Evolutionary conservation across 768 basidiomycete genomes (phyloP).

Genomic region (Rhodosporidiobolus odoratus): DNA sequence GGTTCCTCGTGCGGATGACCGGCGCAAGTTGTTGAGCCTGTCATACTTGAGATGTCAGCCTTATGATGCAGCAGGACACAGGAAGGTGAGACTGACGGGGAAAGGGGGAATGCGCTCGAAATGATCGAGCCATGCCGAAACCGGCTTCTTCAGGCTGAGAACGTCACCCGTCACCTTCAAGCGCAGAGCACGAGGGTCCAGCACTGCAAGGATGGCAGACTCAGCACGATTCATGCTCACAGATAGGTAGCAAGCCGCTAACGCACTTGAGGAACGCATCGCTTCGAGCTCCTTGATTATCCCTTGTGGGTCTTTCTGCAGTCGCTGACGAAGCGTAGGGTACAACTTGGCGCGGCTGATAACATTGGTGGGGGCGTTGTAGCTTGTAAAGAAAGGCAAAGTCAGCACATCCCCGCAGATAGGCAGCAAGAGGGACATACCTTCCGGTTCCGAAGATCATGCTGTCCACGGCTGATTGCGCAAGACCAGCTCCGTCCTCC

Average conservation of each 20-base stretch:
- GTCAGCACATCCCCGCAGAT: too few relatives aligned
- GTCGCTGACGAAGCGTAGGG: conserved; percentile 62
- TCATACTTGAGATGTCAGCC: not conserved
- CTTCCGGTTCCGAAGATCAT: conserved; percentile 42
- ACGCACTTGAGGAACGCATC: conserved; percentile 59
- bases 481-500: conserved; percentile 73
- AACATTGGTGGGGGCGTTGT: conserved; percentile 49
- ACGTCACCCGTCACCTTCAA: conserved; percentile 85
- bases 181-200: conserved; percentile 70
- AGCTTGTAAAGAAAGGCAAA: not conserved
- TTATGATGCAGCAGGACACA: conserved; percentile 46
- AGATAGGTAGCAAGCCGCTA: conserved; percentile 42
- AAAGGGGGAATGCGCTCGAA: conserved; percentile 61
- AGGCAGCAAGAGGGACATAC: not conserved
- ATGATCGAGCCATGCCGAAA: conserved; percentile 65
- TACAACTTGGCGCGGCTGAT: conserved; percentile 69
- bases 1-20: conserved; percentile 60
- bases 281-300: conserved; percentile 70
- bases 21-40: conserved; percentile 53
- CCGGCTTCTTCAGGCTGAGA: conserved; percentile 62
- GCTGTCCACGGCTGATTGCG: conserved; percentile 62
- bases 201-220: conserved; percentile 54
- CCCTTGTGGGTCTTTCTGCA: conserved; percentile 64
- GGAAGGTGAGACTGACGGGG: conserved; percentile 6
- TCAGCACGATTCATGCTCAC: too few relatives aligned